Evolutionary conservation across 1,139 yeast species (phyloP).

Genomic region (Diutina pseudorugosa): DNA sequence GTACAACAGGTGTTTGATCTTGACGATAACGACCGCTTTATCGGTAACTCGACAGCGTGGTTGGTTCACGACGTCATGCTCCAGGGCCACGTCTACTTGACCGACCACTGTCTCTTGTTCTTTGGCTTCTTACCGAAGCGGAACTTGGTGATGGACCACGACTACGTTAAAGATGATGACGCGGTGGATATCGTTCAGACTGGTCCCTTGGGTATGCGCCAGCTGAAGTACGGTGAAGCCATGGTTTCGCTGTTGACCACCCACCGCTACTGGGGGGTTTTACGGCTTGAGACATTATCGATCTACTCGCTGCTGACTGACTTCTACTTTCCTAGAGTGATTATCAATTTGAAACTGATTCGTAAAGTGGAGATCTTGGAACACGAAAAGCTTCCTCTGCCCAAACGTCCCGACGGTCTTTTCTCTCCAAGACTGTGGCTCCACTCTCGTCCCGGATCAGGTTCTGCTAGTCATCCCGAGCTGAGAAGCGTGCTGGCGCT

Average conservation of each 20-base stretch:
- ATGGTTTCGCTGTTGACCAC: constrained; percentile 24
- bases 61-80: constrained; percentile 65
- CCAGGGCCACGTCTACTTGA: constrained; percentile 77
- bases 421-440: neutral
- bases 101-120: constrained; percentile 52
- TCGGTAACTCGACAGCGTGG: neutral
- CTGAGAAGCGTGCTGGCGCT: neutral
- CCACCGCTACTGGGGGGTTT: constrained; percentile 58
- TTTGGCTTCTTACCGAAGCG: constrained; percentile 70
- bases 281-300: constrained; percentile 57
- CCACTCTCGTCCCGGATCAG: neutral
- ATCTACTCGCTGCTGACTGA: constrained; percentile 65
- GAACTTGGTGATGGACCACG: constrained; percentile 8
- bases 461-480: neutral
- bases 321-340: constrained; percentile 67
- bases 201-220: constrained; percentile 41
- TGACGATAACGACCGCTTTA: neutral
- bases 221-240: constrained; percentile 29
- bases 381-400: neutral
- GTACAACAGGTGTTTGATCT: neutral
- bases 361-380: neutral
- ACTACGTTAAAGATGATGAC: constrained; percentile 14
- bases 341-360: constrained; percentile 41
- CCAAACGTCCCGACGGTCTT: neutral
- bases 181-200: constrained; percentile 23